Conservation (phyloP, 805 yeast genomes). For the Yarrowia sp. region DNA sequence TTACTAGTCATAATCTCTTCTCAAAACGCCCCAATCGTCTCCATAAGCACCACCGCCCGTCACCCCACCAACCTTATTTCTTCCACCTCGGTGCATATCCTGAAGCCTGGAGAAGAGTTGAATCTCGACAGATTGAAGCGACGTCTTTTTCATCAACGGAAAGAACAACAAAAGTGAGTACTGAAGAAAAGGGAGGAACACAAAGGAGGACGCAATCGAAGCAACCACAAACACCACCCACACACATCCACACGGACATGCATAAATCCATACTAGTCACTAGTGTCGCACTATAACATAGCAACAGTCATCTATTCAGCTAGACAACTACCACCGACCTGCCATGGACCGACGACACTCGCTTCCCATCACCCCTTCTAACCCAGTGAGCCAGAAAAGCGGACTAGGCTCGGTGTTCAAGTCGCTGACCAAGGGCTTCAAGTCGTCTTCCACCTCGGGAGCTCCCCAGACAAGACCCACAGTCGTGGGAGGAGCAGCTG, state of each 20-base stretch:
- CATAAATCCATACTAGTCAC: neutral
- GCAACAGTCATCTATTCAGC: neutral
- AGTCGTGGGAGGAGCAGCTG: constrained; percentile 49
- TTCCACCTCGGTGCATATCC: constrained; percentile 5
- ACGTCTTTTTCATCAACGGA: no score
- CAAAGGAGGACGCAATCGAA: neutral
- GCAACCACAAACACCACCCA: neutral
- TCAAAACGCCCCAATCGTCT: neutral
- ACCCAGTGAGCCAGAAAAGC: constrained; percentile 37
- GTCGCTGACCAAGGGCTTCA: constrained; percentile 47
- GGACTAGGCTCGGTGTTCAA: constrained; percentile 46
- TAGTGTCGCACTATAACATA: constrained; percentile 1
- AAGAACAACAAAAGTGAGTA: no score
- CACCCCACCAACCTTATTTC: constrained; percentile 32
- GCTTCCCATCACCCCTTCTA: neutral
- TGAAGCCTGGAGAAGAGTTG: neutral
- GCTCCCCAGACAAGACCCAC: constrained; percentile 42
- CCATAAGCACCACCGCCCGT: neutral
- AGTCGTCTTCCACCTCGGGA: constrained; percentile 41
- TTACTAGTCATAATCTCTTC: neutral
- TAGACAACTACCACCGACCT: no score
- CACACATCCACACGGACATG: neutral
- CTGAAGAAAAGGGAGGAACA: no score
- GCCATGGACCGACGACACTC: neutral
- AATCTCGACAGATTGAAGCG: neutral